These are phyloP conservation scores for Cercophora samala DNA, from an alignment of 495 filamentous ascomycete genomes.

Conservation along the genomic window DNA sequence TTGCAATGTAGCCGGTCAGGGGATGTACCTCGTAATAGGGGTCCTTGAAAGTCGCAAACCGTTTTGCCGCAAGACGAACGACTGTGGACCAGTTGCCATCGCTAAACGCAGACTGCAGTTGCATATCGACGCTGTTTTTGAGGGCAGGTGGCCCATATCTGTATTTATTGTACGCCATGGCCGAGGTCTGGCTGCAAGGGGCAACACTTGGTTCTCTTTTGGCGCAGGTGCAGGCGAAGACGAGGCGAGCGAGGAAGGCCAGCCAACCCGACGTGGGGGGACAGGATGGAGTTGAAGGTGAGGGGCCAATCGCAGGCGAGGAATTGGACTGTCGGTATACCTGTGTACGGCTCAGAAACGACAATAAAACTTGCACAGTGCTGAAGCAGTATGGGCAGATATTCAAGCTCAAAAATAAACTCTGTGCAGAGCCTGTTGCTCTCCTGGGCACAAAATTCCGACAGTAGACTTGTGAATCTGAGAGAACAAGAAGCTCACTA, in stretches of 20 bases:
- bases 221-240: not conserved
- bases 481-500: not conserved
- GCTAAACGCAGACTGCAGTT: slow-evolving; percentile 39
- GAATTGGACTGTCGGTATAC: not conserved
- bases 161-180: slow-evolving; percentile 11
- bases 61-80: slow-evolving; percentile 41
- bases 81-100: slow-evolving; percentile 44
- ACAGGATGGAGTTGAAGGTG: not conserved
- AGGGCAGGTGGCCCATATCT: slow-evolving; percentile 32
- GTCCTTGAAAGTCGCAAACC: slow-evolving; percentile 43
- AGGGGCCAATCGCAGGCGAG: not conserved
- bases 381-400: not conserved
- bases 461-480: no score
- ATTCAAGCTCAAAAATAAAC: no score
- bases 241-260: not conserved
- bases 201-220: not conserved
- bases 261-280: not conserved
- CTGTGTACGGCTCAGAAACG: not conserved
- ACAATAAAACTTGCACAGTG: not conserved
- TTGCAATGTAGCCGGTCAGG: not conserved
- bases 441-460: no score
- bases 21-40: slow-evolving; percentile 44
- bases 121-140: slow-evolving; percentile 38
- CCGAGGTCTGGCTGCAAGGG: not conserved
- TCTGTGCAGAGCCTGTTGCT: not conserved